phyloP scores from a whole-genome alignment of 2,329 filamentous ascomycete genomes.

The Paecilomyces sp. region DNA sequence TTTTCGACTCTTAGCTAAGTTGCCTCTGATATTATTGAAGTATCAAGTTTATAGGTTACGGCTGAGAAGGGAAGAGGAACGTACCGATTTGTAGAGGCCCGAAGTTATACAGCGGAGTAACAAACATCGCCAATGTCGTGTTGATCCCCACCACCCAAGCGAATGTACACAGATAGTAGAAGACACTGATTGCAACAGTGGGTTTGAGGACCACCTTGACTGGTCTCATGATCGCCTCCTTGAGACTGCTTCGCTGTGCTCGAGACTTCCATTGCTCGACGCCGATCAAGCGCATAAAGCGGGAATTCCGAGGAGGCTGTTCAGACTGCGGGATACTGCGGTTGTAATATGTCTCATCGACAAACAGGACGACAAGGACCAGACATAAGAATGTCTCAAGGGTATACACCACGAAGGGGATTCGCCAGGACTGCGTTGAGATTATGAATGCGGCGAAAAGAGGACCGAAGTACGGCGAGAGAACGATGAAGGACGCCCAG shows the following conservation, averaged over 20 bases:
- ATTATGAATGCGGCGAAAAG: constrained; percentile 31
- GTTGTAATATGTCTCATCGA: constrained; percentile 34
- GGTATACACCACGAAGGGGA: constrained; percentile 29
- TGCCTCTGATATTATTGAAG: no score
- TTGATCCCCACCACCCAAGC: constrained; percentile 47
- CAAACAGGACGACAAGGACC: constrained; percentile 23
- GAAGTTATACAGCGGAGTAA: constrained; percentile 46
- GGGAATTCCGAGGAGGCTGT: constrained; percentile 23
- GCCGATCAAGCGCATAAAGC: constrained; percentile 24
- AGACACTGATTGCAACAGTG: constrained; percentile 24
- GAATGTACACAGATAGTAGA: constrained; percentile 36
- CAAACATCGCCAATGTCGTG: constrained; percentile 48
- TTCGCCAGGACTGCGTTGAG: constrained; percentile 26
- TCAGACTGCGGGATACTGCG: constrained; percentile 20
- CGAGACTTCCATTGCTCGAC: constrained; percentile 23
- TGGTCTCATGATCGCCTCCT: constrained; percentile 28
- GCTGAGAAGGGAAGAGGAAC: neutral
- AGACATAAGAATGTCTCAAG: constrained; percentile 25
- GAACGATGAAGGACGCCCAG: constrained; percentile 29
- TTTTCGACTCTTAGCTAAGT: neutral
- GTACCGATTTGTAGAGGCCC: constrained; percentile 44
- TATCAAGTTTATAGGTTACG: neutral
- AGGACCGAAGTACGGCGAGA: constrained; percentile 25
- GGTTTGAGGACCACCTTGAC: constrained; percentile 31
- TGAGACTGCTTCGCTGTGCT: constrained; percentile 22